Percentiles rank a stretch among this genome's conserved stretches.
These are phyloP conservation scores for Backusella luteola DNA, from an alignment of 192 early-diverging fungal species.

Conservation along the genomic window DNA sequence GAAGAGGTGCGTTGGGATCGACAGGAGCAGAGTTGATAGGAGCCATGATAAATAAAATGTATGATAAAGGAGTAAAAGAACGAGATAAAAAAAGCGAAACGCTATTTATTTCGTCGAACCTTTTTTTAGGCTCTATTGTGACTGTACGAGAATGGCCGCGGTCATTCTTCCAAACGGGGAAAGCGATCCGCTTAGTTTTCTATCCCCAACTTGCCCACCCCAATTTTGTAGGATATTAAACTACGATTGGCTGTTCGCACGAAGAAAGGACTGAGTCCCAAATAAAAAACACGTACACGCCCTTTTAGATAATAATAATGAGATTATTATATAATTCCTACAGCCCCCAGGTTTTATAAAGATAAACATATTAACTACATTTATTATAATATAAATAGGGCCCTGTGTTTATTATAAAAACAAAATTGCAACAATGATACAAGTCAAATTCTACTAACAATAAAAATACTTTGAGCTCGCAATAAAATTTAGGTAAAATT, in stretches of 20 bases:
- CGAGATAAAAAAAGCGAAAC: slow-evolving; percentile 1
- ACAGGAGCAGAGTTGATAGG: slow-evolving; percentile 21
- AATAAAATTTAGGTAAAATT: not conserved
- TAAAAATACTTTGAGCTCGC: not conserved
- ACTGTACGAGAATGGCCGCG: slow-evolving; percentile 17
- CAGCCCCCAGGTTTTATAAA: not conserved
- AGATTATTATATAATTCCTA: not conserved
- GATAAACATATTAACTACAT: not conserved
- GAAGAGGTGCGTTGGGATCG: slow-evolving; percentile 36
- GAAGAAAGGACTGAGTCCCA: not conserved
- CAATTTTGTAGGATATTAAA: slow-evolving; percentile 4
- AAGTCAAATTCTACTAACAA: not conserved
- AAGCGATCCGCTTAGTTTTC: slow-evolving; percentile 24
- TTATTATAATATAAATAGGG: not conserved
- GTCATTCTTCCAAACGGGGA: slow-evolving; percentile 17
- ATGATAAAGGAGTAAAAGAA: not conserved
- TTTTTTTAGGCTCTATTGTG: not conserved
- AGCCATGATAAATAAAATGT: slow-evolving; percentile 7
- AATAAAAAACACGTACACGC: slow-evolving; percentile 2
- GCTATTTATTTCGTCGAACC: not conserved
- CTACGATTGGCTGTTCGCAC: not conserved
- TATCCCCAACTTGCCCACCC: slow-evolving; percentile 7
- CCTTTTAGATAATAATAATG: not conserved
- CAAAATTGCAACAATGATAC: not conserved
- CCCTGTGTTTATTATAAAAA: not conserved